These are phyloP conservation scores for Nakazawaea holstii DNA, from an alignment of 805 yeast species.

Conservation along the genomic window DNA sequence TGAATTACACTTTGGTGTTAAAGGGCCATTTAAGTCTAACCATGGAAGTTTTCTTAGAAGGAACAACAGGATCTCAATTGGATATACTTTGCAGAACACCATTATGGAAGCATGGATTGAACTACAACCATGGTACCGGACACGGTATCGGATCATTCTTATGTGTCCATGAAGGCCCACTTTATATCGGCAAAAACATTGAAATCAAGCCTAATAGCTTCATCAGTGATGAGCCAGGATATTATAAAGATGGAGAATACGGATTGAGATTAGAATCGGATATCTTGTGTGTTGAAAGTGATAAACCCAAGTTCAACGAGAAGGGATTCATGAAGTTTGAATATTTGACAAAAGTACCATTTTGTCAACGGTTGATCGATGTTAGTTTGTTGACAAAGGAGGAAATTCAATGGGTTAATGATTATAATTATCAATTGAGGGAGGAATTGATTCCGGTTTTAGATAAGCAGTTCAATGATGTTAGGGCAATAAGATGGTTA, in stretches of 20 bases:
- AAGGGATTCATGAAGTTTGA: conserved; percentile 64
- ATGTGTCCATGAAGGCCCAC: conserved; percentile 92
- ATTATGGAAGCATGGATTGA: conserved; percentile 77
- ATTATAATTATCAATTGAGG: conserved; percentile 58
- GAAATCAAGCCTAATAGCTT: conserved; percentile 58
- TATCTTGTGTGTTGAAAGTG: conserved; percentile 46
- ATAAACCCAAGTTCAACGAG: conserved; percentile 46
- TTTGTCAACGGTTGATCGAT: conserved; percentile 73
- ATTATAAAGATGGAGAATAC: conserved; percentile 80
- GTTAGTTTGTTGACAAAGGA: conserved; percentile 43
- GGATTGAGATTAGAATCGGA: conserved; percentile 92
- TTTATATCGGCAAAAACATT: conserved; percentile 68
- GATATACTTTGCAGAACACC: conserved; percentile 82
- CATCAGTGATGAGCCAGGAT: conserved; percentile 92
- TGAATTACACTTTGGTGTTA: conserved; percentile 76
- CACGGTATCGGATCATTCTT: conserved; percentile 95
- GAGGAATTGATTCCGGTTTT: conserved; percentile 43
- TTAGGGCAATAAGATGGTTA: conserved; percentile 67
- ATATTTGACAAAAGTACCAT: conserved; percentile 81
- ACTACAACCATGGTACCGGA: conserved; percentile 93
- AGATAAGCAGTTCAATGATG: conserved; percentile 43
- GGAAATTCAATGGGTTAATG: conserved; percentile 66
- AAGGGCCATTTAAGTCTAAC: conserved; percentile 92
- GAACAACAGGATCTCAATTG: conserved; percentile 67
- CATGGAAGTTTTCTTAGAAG: conserved; percentile 69